Evolutionary conservation across 257 asterid species (phyloP), one percentile per base, ranked within the genome.

Genomic region (Datura wrightii): DNA sequence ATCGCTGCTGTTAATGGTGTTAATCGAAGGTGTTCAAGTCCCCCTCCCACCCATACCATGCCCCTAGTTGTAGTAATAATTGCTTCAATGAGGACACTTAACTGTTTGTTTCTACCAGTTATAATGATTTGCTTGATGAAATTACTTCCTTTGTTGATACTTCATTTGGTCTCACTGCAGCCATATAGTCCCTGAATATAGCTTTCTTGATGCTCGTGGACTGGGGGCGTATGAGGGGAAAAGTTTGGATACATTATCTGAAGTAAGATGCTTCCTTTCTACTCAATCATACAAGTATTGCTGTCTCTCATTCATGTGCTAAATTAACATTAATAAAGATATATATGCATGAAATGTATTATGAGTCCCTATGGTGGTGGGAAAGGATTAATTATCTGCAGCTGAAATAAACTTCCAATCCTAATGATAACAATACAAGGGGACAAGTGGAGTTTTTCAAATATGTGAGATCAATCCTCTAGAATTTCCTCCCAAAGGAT

Each of bases 191-290:
- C 98, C 99, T 0, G 98, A 94, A 87, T 94, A 95, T 86, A 96
- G 98, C 90, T 94, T 95, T 92, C 87, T 96, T 94, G 99, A 96
- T 91, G 99, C 99, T 87, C 97, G 98, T 34, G 99, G 98, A 83
- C 84, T 96, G 90, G 99, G 99, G n/a, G 97, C 98, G 6, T 96
- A 91, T 37, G 99, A 96, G 84, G 99, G 99, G 79, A 92, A 92
- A 84, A 87, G 79, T 24, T 87, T 96, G 84, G 97, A 91, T 78
- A 82, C 97, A 24, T 58, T 94, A 69, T 92, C 98, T 5, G 90
- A 95, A 91, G 98, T 95, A 89, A 83, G 67, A 50, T 83, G 41
- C 59, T 59, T 5, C 4, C 15, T 74, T 48, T 39, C 13, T 11
- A 24, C 56, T 41, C 36, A 70, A 10, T 8, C 54, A 18, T 3